These are phyloP conservation scores for Fragilariopsis cylindrus DNA, from an alignment of 108 stramenopile species.

Conservation along the genomic window DNA sequence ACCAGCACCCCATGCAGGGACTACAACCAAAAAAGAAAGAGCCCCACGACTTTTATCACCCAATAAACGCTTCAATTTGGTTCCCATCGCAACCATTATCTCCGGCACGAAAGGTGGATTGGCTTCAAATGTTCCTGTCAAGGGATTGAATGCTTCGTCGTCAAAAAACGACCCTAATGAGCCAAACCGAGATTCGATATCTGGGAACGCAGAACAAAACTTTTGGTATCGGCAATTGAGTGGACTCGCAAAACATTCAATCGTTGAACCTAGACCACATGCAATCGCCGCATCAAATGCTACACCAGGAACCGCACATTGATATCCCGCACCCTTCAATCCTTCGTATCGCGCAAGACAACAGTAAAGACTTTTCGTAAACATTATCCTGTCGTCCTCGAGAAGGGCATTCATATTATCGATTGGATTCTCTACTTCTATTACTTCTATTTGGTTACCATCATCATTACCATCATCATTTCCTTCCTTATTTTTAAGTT, in stretches of 20 bases:
- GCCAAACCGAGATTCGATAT: slow-evolving; percentile 61
- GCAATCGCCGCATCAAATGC: slow-evolving; percentile 49
- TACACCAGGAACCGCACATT: slow-evolving; percentile 51
- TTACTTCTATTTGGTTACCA: background rate
- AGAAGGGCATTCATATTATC: slow-evolving; percentile 1
- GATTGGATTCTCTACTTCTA: background rate
- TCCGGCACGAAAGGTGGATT: slow-evolving; percentile 70
- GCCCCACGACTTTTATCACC: slow-evolving; percentile 26
- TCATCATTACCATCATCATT: background rate
- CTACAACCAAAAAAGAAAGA: slow-evolving; percentile 81
- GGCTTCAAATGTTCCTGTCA: slow-evolving; percentile 46
- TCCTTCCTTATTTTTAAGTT: background rate
- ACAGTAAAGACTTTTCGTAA: slow-evolving; percentile 28
- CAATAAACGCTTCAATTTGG: slow-evolving; percentile 31
- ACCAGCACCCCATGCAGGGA: slow-evolving; percentile 77
- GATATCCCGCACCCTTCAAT: slow-evolving; percentile 58
- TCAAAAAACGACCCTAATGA: slow-evolving; percentile 57
- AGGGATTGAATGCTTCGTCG: slow-evolving; percentile 24
- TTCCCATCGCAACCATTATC: slow-evolving; percentile 50
- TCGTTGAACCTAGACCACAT: slow-evolving; percentile 25
- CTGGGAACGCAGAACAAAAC: slow-evolving; percentile 60
- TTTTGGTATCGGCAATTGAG: slow-evolving; percentile 54
- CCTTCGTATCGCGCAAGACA: slow-evolving; percentile 40
- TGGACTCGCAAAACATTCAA: slow-evolving; percentile 78
- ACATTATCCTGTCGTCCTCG: slow-evolving; percentile 8